These are phyloP conservation scores for Aspergillus alliaceus DNA, from an alignment of 2,329 filamentous ascomycete species.

Conservation along the genomic window DNA sequence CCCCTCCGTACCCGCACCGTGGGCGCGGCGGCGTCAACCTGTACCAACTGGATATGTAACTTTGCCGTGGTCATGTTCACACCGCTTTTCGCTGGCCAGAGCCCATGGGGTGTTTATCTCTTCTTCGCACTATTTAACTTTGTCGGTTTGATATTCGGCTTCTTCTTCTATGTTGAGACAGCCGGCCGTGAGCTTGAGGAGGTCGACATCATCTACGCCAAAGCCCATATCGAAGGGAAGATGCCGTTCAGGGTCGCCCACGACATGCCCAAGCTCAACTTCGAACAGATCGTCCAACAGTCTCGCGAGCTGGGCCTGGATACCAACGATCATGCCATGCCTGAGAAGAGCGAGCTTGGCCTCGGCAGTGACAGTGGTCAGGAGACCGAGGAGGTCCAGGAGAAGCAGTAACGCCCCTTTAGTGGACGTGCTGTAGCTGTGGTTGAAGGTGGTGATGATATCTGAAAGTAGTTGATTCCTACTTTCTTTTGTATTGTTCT, in stretches of 20 bases:
- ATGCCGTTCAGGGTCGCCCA: slow-evolving; percentile 24
- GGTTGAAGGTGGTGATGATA: background rate
- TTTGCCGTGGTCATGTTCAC: slow-evolving; percentile 54
- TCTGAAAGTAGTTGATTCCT: background rate
- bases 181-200: slow-evolving; percentile 44
- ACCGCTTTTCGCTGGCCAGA: slow-evolving; percentile 35
- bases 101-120: slow-evolving; percentile 41
- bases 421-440: background rate
- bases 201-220: slow-evolving; percentile 41
- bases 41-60: slow-evolving; percentile 56
- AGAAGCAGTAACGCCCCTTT: background rate
- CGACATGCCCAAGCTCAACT: slow-evolving; percentile 30
- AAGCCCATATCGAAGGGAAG: slow-evolving; percentile 38
- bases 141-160: slow-evolving; percentile 49
- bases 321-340: background rate
- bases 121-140: slow-evolving; percentile 42
- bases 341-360: slow-evolving; percentile 20
- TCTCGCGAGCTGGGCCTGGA: slow-evolving; percentile 25
- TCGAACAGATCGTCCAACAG: slow-evolving; percentile 26
- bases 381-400: slow-evolving; percentile 5
- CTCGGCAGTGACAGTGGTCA: slow-evolving; percentile 16
- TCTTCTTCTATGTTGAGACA: slow-evolving; percentile 54
- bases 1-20: slow-evolving; percentile 55
- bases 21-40: slow-evolving; percentile 52
- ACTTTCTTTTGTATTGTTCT: background rate